Conservation (phyloP, 1,284 basidiomycete genomes). For the Cryptococcus sp. region DNA sequence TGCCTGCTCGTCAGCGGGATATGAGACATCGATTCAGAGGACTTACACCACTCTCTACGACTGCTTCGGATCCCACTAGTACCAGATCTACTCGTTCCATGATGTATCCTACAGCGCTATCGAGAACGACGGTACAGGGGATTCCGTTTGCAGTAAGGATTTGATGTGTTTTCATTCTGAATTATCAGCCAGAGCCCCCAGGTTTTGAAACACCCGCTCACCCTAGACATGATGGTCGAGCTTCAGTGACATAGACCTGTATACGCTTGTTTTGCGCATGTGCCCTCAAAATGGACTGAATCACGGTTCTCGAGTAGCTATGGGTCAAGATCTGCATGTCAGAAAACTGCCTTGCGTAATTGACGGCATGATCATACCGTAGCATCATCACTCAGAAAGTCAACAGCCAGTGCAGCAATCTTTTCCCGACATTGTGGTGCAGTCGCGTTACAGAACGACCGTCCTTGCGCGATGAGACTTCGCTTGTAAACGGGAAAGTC, state of each 20-base stretch:
- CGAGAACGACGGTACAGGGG: conserved; percentile 89
- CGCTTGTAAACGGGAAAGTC: conserved; percentile 44
- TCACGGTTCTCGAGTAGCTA: conserved; percentile 92
- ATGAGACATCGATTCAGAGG: neutral
- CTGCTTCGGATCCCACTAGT: conserved; percentile 93
- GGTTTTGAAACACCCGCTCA: conserved; percentile 6
- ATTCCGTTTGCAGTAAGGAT: conserved; percentile 78
- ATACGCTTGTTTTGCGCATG: conserved; percentile 82
- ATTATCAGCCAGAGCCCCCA: conserved; percentile 8
- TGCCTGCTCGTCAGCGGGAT: conserved; percentile 8
- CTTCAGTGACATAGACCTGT: conserved; percentile 87
- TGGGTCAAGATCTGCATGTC: conserved; percentile 79
- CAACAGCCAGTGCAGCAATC: conserved; percentile 82
- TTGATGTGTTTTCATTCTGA: conserved; percentile 81
- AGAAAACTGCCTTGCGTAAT: neutral
- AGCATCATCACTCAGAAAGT: conserved; percentile 90
- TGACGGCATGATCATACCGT: conserved; percentile 57
- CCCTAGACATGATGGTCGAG: conserved; percentile 35
- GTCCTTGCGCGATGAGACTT: conserved; percentile 41
- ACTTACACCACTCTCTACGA: conserved; percentile 77
- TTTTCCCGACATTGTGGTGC: conserved; percentile 83
- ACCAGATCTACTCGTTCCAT: conserved; percentile 95
- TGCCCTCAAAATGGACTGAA: conserved; percentile 83
- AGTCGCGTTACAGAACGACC: conserved; percentile 43
- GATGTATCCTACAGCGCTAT: conserved; percentile 93